Evolutionary conservation across 2,329 filamentous ascomycete genomes (phyloP).

Genomic region (Aureobasidium sp.): DNA sequence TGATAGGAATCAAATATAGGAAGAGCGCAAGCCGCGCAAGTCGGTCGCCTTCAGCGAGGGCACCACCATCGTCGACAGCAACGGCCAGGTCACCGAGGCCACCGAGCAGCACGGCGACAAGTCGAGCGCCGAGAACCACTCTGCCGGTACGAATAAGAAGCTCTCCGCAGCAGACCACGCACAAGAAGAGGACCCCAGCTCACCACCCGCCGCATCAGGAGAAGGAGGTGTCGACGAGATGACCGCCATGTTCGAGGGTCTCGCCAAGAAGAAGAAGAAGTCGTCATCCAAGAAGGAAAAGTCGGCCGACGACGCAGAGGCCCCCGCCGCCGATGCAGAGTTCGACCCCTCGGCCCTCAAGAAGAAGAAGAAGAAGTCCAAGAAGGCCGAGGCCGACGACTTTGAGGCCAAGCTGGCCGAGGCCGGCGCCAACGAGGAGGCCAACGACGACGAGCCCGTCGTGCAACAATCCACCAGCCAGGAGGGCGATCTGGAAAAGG

Average conservation of each 20-base stretch:
- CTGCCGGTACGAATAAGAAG: constrained; percentile 23
- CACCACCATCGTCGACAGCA: constrained; percentile 76
- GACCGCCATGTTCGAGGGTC: constrained; percentile 51
- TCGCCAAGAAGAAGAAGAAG: constrained; percentile 67
- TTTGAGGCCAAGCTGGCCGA: constrained; percentile 60
- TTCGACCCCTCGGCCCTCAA: constrained; percentile 61
- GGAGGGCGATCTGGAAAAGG: constrained; percentile 71
- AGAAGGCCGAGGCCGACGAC: constrained; percentile 53
- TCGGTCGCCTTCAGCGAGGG: constrained; percentile 90
- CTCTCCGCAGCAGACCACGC: constrained; percentile 3
- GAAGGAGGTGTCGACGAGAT: constrained; percentile 37
- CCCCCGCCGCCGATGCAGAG: constrained; percentile 48
- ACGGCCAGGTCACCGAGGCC: constrained; percentile 74
- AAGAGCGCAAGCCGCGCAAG: constrained; percentile 71
- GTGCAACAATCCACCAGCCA: constrained; percentile 30
- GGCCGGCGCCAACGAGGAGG: constrained; percentile 49
- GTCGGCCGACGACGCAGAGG: constrained; percentile 27
- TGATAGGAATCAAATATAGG: constrained; percentile 24
- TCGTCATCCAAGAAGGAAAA: constrained; percentile 43
- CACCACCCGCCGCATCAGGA: constrained; percentile 26
- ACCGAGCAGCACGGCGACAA: constrained; percentile 63
- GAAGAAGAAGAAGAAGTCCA: constrained; percentile 78
- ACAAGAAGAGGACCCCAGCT: constrained; percentile 22
- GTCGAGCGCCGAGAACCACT: constrained; percentile 73
- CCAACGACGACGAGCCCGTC: constrained; percentile 27